A percentile compares a stretch with the other conserved stretches of the same genome.
These are phyloP conservation scores for Viola pubescens DNA, from an alignment of 441 rosid species.

Conservation along the genomic window DNA sequence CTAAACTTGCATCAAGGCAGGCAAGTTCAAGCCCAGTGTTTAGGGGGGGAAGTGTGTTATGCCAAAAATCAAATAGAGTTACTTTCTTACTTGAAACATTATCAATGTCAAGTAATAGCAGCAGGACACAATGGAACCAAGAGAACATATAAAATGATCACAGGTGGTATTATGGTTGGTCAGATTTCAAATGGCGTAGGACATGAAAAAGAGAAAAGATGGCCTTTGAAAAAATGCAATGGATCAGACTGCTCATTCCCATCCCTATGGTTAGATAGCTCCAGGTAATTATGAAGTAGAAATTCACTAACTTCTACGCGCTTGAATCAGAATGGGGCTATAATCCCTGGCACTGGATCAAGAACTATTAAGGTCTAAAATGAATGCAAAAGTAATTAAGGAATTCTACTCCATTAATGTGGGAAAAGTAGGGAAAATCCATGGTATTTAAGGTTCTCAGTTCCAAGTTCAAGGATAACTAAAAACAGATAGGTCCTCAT, in stretches of 20 bases:
- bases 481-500: not conserved
- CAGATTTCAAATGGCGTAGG: not conserved
- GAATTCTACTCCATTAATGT: too few relatives aligned
- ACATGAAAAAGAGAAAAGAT: too few relatives aligned
- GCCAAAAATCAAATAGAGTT: not conserved
- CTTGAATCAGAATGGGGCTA: too few relatives aligned
- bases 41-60: not conserved
- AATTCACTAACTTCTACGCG: not conserved
- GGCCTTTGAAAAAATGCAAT: too few relatives aligned
- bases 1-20: not conserved
- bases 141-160: not conserved
- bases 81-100: slow-evolving; percentile 1
- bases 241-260: too few relatives aligned
- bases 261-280: too few relatives aligned
- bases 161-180: not conserved
- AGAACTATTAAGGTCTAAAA: not conserved
- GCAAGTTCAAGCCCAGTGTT: not conserved
- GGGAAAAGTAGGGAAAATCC: too few relatives aligned
- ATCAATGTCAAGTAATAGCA: not conserved
- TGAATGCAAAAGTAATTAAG: not conserved
- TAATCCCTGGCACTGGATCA: not conserved
- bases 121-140: not conserved
- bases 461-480: not conserved
- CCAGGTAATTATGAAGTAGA: not conserved
- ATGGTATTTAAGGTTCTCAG: too few relatives aligned